Percentiles rank a stretch among this genome's conserved stretches.
Evolutionary conservation across 2,329 filamentous ascomycete species (phyloP).

Genomic region (Penicillium oxalicum): DNA sequence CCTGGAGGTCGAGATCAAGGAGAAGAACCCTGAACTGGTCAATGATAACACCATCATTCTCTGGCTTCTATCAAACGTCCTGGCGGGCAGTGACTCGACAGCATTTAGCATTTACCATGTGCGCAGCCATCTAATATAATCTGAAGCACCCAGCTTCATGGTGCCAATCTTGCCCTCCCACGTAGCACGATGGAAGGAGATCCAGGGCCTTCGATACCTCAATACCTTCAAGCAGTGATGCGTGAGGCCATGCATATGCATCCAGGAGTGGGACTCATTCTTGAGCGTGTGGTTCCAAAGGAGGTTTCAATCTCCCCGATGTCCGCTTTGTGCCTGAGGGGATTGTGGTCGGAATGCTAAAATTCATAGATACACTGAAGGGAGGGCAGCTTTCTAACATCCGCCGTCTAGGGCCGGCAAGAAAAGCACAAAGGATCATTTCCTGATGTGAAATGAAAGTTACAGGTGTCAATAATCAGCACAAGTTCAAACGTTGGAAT

Average conservation of each 20-base stretch:
- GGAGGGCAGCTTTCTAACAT: too few species aligned
- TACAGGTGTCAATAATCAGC: too few species aligned
- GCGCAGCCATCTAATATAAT: constrained; percentile 29
- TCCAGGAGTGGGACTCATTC: constrained; percentile 42
- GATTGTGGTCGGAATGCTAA: constrained; percentile 46
- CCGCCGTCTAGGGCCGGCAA: too few species aligned
- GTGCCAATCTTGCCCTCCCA: constrained; percentile 11
- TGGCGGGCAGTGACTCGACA: constrained; percentile 32
- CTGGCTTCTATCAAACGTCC: constrained; percentile 19
- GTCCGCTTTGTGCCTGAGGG: constrained; percentile 20
- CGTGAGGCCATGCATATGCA: constrained; percentile 48
- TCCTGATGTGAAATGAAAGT: too few species aligned
- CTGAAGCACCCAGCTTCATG: constrained; percentile 20
- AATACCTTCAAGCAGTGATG: constrained; percentile 49
- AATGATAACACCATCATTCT: constrained; percentile 9
- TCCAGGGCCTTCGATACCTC: constrained; percentile 38
- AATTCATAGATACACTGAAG: too few species aligned
- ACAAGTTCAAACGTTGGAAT: too few species aligned
- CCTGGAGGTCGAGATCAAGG: constrained; percentile 11
- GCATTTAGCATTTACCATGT: constrained; percentile 28
- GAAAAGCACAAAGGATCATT: too few species aligned
- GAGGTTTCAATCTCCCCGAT: constrained; percentile 13
- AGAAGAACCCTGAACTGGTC: constrained; percentile 10
- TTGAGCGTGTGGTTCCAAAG: constrained; percentile 30
- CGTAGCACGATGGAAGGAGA: constrained; percentile 15